These are phyloP conservation scores for Inga leiocalycina DNA, from an alignment of 306 rosid genomes.

Conservation along the genomic window DNA sequence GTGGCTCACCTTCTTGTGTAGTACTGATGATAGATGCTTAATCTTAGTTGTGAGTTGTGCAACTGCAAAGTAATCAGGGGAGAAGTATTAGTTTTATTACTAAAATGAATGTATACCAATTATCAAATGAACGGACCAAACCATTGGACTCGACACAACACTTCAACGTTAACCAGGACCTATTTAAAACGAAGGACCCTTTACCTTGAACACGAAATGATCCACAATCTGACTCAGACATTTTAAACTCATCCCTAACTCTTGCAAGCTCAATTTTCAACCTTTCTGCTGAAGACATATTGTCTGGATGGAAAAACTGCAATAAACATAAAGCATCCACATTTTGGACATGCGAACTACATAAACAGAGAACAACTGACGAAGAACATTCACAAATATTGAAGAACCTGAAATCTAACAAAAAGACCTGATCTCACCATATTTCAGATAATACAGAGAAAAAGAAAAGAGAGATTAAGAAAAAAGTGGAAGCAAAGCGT, in stretches of 20 bases:
- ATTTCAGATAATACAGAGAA: too few species aligned
- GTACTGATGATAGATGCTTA: slow-evolving; percentile 71
- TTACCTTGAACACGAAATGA: slow-evolving; percentile 95
- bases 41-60: slow-evolving; percentile 90
- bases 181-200: slow-evolving; percentile 16
- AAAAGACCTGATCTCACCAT: neutral
- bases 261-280: slow-evolving; percentile 77
- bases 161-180: slow-evolving; percentile 16
- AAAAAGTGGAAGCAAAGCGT: too few species aligned
- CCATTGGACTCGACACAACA: neutral
- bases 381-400: neutral
- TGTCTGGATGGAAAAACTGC: slow-evolving; percentile 93
- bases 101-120: slow-evolving; percentile 14
- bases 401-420: slow-evolving; percentile 3
- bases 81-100: slow-evolving; percentile 23
- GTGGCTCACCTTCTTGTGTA: slow-evolving; percentile 84
- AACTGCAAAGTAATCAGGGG: slow-evolving; percentile 57
- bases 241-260: slow-evolving; percentile 85
- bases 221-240: slow-evolving; percentile 96
- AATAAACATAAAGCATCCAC: slow-evolving; percentile 34
- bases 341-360: slow-evolving; percentile 16
- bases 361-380: neutral
- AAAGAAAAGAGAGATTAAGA: too few species aligned
- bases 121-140: slow-evolving; percentile 1
- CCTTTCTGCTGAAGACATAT: slow-evolving; percentile 86